Evolutionary conservation across 164 flowering plant genomes (phyloP).

Genomic region (Cinnamomum chago): DNA sequence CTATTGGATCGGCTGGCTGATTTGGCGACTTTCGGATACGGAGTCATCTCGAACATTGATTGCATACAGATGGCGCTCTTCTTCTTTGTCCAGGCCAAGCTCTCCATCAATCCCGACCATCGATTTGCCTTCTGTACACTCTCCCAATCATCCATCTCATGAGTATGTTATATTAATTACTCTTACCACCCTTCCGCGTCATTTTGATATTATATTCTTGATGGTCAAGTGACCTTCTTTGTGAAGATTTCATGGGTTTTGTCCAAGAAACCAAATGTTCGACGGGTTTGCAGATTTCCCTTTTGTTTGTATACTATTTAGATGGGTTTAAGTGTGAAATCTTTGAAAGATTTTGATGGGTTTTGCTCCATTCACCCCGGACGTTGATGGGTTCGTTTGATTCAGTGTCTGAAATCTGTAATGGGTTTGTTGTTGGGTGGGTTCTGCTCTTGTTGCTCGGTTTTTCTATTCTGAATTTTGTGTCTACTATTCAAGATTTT

Average conservation of each 20-base stretch:
- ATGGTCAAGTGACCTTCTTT: neutral
- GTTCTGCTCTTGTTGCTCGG: no score
- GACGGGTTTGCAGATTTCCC: no score
- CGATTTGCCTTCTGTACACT: conserved; percentile 74
- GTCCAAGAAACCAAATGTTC: neutral
- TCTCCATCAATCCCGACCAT: conserved; percentile 76
- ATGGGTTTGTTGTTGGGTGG: neutral
- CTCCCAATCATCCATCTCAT: conserved; percentile 49
- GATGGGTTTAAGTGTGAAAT: neutral
- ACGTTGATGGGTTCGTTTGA: neutral
- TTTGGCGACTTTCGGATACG: conserved; percentile 42
- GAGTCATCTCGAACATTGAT: conserved; percentile 72
- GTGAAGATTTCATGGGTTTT: neutral
- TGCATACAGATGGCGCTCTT: conserved; percentile 72
- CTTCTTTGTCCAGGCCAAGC: conserved; percentile 73
- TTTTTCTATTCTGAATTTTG: no score
- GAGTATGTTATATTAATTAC: conserved; percentile 39
- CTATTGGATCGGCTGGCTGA: conserved; percentile 73
- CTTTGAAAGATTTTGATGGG: no score
- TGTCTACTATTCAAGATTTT: no score
- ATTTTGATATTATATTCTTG: neutral
- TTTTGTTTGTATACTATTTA: no score
- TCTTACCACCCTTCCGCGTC: neutral
- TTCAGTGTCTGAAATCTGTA: neutral
- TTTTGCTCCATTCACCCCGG: neutral